These are phyloP conservation scores for Scolecobasidium constrictum DNA, from an alignment of 2,329 filamentous ascomycete genomes.

Conservation along the genomic window DNA sequence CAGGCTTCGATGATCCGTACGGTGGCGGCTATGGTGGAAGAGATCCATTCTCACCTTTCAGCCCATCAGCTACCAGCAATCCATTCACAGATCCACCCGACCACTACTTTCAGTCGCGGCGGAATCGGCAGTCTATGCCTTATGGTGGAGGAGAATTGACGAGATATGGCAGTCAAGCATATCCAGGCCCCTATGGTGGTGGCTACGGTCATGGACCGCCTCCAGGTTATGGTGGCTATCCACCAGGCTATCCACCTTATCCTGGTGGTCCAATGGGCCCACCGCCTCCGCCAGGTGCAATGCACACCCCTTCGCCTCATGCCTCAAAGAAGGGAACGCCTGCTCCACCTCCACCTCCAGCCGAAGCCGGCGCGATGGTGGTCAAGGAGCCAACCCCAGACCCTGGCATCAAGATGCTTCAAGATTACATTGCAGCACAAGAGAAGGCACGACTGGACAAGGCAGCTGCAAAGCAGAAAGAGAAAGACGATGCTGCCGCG, in stretches of 20 bases:
- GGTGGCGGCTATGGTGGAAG: constrained; percentile 19
- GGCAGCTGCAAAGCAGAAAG: constrained; percentile 12
- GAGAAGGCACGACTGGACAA: constrained; percentile 20
- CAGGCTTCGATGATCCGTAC: constrained; percentile 14
- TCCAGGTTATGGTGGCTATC: constrained; percentile 5
- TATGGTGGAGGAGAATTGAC: constrained; percentile 21
- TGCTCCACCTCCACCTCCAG: constrained; percentile 14
- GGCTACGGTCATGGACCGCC: not conserved
- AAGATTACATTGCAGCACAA: constrained; percentile 22
- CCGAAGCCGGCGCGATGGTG: constrained; percentile 15
- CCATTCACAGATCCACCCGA: constrained; percentile 24
- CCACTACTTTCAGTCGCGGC: constrained; percentile 7
- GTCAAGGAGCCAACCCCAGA: constrained; percentile 13
- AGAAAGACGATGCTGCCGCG: constrained; percentile 10
- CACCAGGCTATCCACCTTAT: constrained; percentile 9
- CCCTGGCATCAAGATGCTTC: constrained; percentile 20
- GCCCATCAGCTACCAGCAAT: constrained; percentile 22
- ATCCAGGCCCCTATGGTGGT: constrained; percentile 16
- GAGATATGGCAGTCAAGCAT: constrained; percentile 22
- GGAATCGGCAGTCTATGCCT: constrained; percentile 23
- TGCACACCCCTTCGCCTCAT: constrained; percentile 18
- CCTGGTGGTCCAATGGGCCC: not conserved
- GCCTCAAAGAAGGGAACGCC: constrained; percentile 6
- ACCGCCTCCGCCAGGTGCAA: constrained; percentile 14
- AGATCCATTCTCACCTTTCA: constrained; percentile 21